phyloP scores from a whole-genome alignment of 2,329 filamentous ascomycete species.

The Alternaria angustiovoidea region DNA sequence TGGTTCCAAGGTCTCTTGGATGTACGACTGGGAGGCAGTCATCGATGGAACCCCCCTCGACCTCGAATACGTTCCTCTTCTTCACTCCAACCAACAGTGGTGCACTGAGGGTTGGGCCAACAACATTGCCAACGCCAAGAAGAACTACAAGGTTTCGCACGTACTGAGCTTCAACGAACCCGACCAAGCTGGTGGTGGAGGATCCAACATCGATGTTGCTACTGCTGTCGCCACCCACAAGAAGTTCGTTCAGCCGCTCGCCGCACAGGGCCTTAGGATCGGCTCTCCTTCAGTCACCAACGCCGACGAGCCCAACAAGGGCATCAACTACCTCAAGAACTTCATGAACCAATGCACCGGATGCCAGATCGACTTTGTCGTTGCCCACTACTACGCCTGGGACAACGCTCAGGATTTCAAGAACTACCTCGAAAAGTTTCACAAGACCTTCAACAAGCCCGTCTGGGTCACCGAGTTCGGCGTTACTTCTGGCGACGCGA shows the following conservation, averaged over 20 bases:
- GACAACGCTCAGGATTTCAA: slow-evolving; percentile 46
- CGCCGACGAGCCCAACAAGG: slow-evolving; percentile 31
- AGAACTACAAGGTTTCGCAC: slow-evolving; percentile 41
- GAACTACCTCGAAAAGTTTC: slow-evolving; percentile 48
- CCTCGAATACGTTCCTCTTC: slow-evolving; percentile 69
- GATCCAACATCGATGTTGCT: slow-evolving; percentile 36
- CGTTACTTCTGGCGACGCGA: slow-evolving; percentile 32
- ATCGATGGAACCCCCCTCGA: slow-evolving; percentile 54
- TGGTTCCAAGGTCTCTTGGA: slow-evolving; percentile 62
- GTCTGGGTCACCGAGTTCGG: slow-evolving; percentile 52
- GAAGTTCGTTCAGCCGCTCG: slow-evolving; percentile 38
- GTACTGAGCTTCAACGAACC: slow-evolving; percentile 52
- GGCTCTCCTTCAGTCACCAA: slow-evolving; percentile 50
- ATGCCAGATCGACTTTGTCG: slow-evolving; percentile 48
- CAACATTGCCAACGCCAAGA: slow-evolving; percentile 39
- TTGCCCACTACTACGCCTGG: slow-evolving; percentile 50
- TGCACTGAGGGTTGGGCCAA: slow-evolving; percentile 37
- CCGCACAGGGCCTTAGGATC: slow-evolving; percentile 37
- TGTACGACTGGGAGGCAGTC: slow-evolving; percentile 70
- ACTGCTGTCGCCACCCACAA: slow-evolving; percentile 34
- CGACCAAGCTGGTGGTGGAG: slow-evolving; percentile 44
- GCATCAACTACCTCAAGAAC: slow-evolving; percentile 42
- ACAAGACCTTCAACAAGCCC: slow-evolving; percentile 38
- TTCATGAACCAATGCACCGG: slow-evolving; percentile 38
- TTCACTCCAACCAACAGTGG: slow-evolving; percentile 42